Evolutionary conservation across 2,329 filamentous ascomycete genomes (phyloP).

Genomic region (Dissoconium aciculare): DNA sequence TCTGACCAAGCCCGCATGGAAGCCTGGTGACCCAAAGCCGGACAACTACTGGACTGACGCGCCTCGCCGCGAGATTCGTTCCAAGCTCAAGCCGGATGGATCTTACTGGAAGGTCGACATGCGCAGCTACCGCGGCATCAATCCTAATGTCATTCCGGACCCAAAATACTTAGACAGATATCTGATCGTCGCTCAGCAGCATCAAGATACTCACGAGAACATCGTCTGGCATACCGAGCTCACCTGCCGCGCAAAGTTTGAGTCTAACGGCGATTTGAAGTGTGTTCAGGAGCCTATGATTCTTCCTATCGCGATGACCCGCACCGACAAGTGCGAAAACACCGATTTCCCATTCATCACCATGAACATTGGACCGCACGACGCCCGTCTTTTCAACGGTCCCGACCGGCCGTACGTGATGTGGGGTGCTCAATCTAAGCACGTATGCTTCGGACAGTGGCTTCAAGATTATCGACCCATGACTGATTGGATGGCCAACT

Average conservation of each 20-base stretch:
- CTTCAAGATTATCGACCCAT: constrained; percentile 38
- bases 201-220: constrained; percentile 1
- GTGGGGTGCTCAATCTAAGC: constrained; percentile 39
- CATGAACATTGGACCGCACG: constrained; percentile 34
- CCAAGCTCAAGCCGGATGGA: not conserved
- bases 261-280: not conserved
- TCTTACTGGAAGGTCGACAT: constrained; percentile 1
- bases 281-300: constrained; percentile 4
- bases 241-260: not conserved
- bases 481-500: constrained; percentile 22
- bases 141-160: not conserved
- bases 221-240: constrained; percentile 1
- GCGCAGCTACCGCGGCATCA: constrained; percentile 1
- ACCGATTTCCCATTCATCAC: constrained; percentile 1
- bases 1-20: not conserved
- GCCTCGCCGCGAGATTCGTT: not conserved
- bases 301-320: constrained; percentile 3
- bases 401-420: constrained; percentile 34
- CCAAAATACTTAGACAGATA: not conserved
- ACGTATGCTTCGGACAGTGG: constrained; percentile 43
- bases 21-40: not conserved
- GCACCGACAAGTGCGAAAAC: constrained; percentile 1
- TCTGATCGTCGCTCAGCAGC: not conserved
- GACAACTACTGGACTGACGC: constrained; percentile 1
- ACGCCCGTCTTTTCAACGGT: constrained; percentile 42